Percentiles rank a stretch among this genome's conserved stretches.
These are phyloP conservation scores for Eimeria acervulina DNA, from an alignment of 169 alveolate genomes.

Conservation along the genomic window DNA sequence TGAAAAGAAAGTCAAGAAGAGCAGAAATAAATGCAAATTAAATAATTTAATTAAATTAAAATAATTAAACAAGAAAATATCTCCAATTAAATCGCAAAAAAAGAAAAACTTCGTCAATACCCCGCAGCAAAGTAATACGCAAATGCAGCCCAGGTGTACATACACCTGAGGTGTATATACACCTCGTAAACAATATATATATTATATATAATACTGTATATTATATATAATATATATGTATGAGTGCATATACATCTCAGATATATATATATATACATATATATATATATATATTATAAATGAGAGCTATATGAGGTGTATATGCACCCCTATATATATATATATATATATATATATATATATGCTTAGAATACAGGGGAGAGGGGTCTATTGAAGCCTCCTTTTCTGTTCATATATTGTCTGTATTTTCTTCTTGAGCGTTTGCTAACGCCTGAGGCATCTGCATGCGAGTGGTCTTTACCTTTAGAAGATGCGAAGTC, in stretches of 20 bases:
- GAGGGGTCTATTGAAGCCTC: slow-evolving; percentile 96
- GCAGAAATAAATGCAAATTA: background rate
- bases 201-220: background rate
- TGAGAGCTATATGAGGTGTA: no score
- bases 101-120: background rate
- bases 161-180: background rate
- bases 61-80: background rate
- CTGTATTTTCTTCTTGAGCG: slow-evolving; percentile 94
- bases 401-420: slow-evolving; percentile 96
- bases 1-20: background rate
- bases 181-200: background rate
- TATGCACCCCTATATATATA: no score
- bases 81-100: no score
- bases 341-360: no score
- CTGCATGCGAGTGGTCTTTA: slow-evolving; percentile 91
- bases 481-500: slow-evolving; percentile 90
- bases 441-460: slow-evolving; percentile 91
- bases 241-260: no score
- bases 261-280: no score
- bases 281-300: no score
- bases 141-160: no score
- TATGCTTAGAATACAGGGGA: slow-evolving; percentile 91
- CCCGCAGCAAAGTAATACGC: no score
- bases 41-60: background rate
- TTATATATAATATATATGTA: background rate